Base-by-base conservation (phyloP, 2,329 filamentous ascomycete species). In the Trichophyton verrucosum region DNA sequence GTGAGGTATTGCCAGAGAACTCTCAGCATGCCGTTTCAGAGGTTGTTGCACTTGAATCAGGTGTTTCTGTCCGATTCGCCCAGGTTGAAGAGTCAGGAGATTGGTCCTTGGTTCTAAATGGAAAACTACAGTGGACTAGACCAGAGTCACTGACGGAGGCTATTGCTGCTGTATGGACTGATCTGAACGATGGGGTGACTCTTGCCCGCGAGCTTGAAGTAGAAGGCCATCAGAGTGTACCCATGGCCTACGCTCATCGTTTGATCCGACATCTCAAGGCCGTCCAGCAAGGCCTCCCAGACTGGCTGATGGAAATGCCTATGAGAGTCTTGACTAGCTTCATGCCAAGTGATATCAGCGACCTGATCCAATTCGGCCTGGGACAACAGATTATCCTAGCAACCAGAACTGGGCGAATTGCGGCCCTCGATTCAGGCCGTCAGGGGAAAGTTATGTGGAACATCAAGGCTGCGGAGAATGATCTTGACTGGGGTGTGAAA, bases 231-330 rank as follows among this genome's bases (percentile, higher is more conserved):
- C 87, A 86, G 68, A 95, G 87, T 70, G 80, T 89, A 2, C 69
- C 89, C 4, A 79, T 82, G 9, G 94, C 94, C n/a, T 99, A 96
- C 69, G 76, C 92, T 30, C 91, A 96, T 74, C 87, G 94, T 13
- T 80, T 96, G 13, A 87, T 82, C 64, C 87, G 94, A 53, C 94
- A 99, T 70, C 68, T 90, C 13, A 79, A 83, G 53, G 94, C 96
- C 65, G 78, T 96, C 44, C 79, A 87, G 69, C 79, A 87, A 66
- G 61, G 73, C 62, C 79, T 97, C 3, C 91, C 91, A 0, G 81
- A 79, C 0, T 95, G 86, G 75, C 74, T 95, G 2, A 80, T 84
- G 64, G 78, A 78, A 15, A 77, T 96, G 8, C 90, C 90, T 3
- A 75, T 79, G 49, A 84, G 85, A 24, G 75, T 96, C 13, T 68